A percentile compares a stretch with the other conserved stretches of the same genome.
Conservation (phyloP, 2,329 filamentous ascomycete species). For the Sphaerostilbella broomeana region DNA sequence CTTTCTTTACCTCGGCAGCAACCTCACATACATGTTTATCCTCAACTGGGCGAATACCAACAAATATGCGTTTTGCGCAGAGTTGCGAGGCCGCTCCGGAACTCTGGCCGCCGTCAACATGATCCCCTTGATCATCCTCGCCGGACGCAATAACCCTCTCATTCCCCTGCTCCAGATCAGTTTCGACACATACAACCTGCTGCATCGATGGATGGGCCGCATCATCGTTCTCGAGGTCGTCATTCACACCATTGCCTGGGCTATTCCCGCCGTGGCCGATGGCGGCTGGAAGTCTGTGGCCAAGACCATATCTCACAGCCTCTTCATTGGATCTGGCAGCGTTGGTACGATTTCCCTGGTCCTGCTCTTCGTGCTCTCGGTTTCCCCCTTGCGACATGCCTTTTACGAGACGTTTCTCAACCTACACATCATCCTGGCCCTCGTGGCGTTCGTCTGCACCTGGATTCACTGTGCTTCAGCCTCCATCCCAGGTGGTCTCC, state of each 20-base stretch:
- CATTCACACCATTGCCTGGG: slow-evolving; percentile 67
- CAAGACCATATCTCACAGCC: slow-evolving; percentile 46
- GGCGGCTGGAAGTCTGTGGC: slow-evolving; percentile 55
- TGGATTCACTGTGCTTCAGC: slow-evolving; percentile 73
- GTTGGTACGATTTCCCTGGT: slow-evolving; percentile 55
- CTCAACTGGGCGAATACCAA: slow-evolving; percentile 55
- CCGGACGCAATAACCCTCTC: slow-evolving; percentile 87
- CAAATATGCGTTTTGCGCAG: slow-evolving; percentile 62
- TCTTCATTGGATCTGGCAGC: slow-evolving; percentile 61
- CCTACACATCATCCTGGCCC: slow-evolving; percentile 70
- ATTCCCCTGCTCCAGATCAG: slow-evolving; percentile 77
- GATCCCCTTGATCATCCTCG: slow-evolving; percentile 82
- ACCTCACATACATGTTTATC: slow-evolving; percentile 55
- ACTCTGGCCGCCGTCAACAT: slow-evolving; percentile 83
- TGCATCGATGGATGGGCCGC: slow-evolving; percentile 67
- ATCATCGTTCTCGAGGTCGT: slow-evolving; percentile 63
- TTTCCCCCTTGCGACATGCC: slow-evolving; percentile 79
- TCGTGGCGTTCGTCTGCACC: slow-evolving; percentile 61
- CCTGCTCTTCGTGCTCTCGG: slow-evolving; percentile 61
- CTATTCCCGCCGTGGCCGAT: slow-evolving; percentile 61
- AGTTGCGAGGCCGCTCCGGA: slow-evolving; percentile 79
- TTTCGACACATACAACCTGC: slow-evolving; percentile 89
- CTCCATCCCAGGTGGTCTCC: slow-evolving; percentile 55
- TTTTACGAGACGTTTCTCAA: slow-evolving; percentile 97
- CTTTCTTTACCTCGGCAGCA: slow-evolving; percentile 51